A percentile compares a stretch with the other conserved stretches of the same genome.
These are phyloP conservation scores for Ophiostoma montium DNA, from an alignment of 2,329 filamentous ascomycete genomes.

Conservation along the genomic window DNA sequence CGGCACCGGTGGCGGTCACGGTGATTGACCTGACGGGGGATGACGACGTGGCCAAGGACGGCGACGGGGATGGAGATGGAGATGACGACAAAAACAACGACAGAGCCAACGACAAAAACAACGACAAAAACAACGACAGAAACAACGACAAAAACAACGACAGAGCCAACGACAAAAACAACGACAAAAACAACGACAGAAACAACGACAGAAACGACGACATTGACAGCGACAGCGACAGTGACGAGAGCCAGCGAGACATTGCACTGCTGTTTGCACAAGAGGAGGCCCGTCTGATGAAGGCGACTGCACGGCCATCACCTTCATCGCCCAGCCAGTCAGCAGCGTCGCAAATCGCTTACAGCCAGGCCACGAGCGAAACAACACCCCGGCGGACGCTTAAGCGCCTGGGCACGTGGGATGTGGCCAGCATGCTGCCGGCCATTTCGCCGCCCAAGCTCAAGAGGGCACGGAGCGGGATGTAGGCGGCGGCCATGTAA, in stretches of 20 bases:
- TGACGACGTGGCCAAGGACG: background rate
- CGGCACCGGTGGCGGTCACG: background rate
- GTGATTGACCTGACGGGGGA: constrained; percentile 8
- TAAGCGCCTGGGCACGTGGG: background rate
- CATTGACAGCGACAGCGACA: background rate
- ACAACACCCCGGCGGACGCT: background rate
- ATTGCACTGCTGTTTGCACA: background rate
- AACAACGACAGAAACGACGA: background rate
- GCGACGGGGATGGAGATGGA: background rate
- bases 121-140: background rate
- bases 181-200: background rate
- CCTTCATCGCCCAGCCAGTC: background rate
- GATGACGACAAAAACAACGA: background rate
- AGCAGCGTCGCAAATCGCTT: no score
- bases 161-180: background rate
- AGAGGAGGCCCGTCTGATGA: background rate
- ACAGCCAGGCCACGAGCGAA: background rate
- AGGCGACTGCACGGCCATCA: background rate
- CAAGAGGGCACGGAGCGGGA: constrained; percentile 6
- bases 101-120: background rate
- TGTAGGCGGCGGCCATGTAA: background rate
- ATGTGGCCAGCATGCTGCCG: background rate
- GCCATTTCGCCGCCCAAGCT: constrained; percentile 10
- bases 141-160: background rate
- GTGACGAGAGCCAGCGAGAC: background rate